phyloP scores from a whole-genome alignment of 2,329 filamentous ascomycete species.

The Botrytis hyacinthi region DNA sequence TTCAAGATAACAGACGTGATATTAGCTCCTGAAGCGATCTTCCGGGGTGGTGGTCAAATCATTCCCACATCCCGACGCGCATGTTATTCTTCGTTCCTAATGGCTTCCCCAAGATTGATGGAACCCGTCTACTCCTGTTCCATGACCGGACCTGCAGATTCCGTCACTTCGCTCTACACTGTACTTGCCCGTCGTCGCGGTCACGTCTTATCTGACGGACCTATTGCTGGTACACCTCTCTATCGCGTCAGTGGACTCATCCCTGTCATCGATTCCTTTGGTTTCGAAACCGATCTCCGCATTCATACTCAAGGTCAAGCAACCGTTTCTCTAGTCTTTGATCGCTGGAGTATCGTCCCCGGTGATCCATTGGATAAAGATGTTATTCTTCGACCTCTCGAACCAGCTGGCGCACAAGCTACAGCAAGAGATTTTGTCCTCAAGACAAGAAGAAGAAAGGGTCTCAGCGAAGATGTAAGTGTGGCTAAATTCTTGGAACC shows the following conservation, averaged over 20 bases:
- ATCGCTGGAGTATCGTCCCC: slow-evolving; percentile 93
- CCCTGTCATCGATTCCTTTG: slow-evolving; percentile 95
- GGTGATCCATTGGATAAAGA: slow-evolving; percentile 92
- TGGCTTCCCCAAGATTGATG: slow-evolving; percentile 95
- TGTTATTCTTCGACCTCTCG: slow-evolving; percentile 76
- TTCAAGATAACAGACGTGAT: slow-evolving; percentile 93
- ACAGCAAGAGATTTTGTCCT: slow-evolving; percentile 94
- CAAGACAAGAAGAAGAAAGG: slow-evolving; percentile 92
- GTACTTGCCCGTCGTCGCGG: slow-evolving; percentile 84
- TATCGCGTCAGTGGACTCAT: slow-evolving; percentile 89
- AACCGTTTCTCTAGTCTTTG: slow-evolving; percentile 87
- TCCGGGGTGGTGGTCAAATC: slow-evolving; percentile 92
- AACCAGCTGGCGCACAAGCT: slow-evolving; percentile 83
- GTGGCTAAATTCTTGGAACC: slow-evolving; percentile 96
- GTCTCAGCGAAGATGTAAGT: slow-evolving; percentile 89
- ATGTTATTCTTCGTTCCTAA: slow-evolving; percentile 93
- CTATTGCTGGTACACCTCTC: slow-evolving; percentile 88
- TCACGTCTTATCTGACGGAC: slow-evolving; percentile 90
- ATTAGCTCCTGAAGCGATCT: slow-evolving; percentile 86
- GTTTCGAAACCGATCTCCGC: slow-evolving; percentile 94
- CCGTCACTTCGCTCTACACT: slow-evolving; percentile 86
- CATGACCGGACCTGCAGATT: slow-evolving; percentile 89
- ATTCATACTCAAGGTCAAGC: slow-evolving; percentile 95
- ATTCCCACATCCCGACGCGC: slow-evolving; percentile 92
- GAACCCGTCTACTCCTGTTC: slow-evolving; percentile 91